phyloP scores from a whole-genome alignment of 2,329 filamentous ascomycete genomes.

The Dothistroma septosporum region DNA sequence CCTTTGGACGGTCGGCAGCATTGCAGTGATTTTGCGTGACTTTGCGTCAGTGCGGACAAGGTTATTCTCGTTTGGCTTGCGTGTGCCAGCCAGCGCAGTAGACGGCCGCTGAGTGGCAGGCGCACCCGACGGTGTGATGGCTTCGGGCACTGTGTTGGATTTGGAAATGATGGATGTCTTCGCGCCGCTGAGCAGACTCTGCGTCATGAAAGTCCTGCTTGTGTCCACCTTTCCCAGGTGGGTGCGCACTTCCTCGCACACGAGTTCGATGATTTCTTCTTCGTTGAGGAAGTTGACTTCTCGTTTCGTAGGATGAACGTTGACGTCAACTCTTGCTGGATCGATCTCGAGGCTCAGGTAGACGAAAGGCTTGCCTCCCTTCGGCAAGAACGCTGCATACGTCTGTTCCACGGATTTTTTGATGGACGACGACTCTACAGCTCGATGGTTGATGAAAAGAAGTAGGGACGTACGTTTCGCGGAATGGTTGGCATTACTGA shows the following conservation, averaged over 20 bases:
- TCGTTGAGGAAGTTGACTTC: constrained; percentile 98
- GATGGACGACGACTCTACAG: constrained; percentile 82
- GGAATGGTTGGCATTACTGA: constrained; percentile 91
- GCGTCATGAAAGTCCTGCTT: constrained; percentile 89
- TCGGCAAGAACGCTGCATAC: constrained; percentile 82
- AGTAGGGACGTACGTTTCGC: constrained; percentile 84
- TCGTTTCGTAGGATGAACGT: constrained; percentile 93
- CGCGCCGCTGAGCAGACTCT: constrained; percentile 74
- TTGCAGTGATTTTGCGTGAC: constrained; percentile 90
- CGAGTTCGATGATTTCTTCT: constrained; percentile 84
- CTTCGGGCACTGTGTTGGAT: constrained; percentile 31
- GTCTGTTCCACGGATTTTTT: constrained; percentile 89
- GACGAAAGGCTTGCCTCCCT: constrained; percentile 88
- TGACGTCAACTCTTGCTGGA: constrained; percentile 88
- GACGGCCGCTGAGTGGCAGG: constrained; percentile 36
- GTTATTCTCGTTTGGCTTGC: constrained; percentile 74
- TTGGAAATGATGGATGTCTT: constrained; percentile 46
- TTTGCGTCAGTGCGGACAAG: constrained; percentile 86
- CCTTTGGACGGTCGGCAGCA: constrained; percentile 63
- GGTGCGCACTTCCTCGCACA: constrained; percentile 74
- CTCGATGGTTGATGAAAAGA: constrained; percentile 93
- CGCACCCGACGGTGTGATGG: constrained; percentile 30
- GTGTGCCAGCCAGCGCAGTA: constrained; percentile 27
- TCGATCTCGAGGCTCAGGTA: constrained; percentile 93
- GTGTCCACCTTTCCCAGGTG: constrained; percentile 84